Evolutionary conservation across 805 yeast species (phyloP), one percentile per base, ranked within the genome.

Genomic region (Wickerhamiella bombiphila): DNA sequence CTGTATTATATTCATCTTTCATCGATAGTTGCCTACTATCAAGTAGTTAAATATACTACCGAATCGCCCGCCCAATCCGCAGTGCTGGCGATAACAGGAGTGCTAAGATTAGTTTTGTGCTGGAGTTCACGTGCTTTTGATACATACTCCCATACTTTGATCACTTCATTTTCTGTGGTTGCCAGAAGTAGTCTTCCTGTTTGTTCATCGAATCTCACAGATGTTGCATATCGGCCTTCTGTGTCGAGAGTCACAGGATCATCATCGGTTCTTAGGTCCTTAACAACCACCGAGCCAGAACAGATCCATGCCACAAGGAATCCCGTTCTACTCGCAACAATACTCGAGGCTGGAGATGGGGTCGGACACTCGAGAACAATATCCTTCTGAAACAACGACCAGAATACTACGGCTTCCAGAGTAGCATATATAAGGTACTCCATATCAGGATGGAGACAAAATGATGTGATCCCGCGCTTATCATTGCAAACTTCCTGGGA

Each of bases 401-500:
- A 30, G 18, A 17, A 30, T 16, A 30, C n/a, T 8, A 6, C 7
- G 20, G 8, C 9, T 7, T 30, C 33, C 18, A 9, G n/a, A 5
- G 22, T 30, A 7, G 33, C 33, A 16, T 17, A 19, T 6, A 30
- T n/a, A 30, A 30, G 7, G 14, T 17, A 17, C 6, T 15, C 33
- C 6, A n/a, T 22, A 30, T 30, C 33, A 19, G 22, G 22, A 19
- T 30, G 33, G n/a, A n/a, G n/a, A n/a, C n/a, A n/a, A n/a, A n/a
- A n/a, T n/a, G n/a, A n/a, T n/a, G n/a, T n/a, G n/a, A n/a, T n/a
- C n/a, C n/a, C n/a, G n/a, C n/a, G n/a, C n/a, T n/a, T n/a, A n/a
- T n/a, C n/a, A n/a, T n/a, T n/a, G n/a, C n/a, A n/a, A n/a, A n/a
- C n/a, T n/a, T n/a, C n/a, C n/a, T n/a, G n/a, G n/a, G n/a, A n/a